A percentile compares a stretch with the other conserved stretches of the same genome.
Conservation (phyloP, 1,139 yeast genomes). For the Pichia sp. region DNA sequence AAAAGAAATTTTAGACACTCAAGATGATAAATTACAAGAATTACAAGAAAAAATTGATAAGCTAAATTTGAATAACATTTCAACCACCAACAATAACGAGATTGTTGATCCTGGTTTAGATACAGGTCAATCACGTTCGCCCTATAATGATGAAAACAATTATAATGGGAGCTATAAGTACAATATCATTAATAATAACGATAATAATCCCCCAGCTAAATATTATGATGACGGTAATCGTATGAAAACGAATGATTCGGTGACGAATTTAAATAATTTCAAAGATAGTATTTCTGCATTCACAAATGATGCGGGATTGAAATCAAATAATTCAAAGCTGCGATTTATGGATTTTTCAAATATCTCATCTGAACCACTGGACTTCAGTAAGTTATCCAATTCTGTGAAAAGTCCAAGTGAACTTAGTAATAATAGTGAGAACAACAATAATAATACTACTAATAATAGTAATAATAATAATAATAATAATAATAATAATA, state of each 20-base stretch:
- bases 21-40: slow-evolving; percentile 33
- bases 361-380: slow-evolving; percentile 8
- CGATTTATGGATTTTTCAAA: slow-evolving; percentile 14
- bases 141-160: background rate
- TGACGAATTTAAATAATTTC: slow-evolving; percentile 1
- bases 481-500: background rate
- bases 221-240: background rate
- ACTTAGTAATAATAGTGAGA: background rate
- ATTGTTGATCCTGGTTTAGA: background rate
- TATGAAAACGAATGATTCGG: background rate
- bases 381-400: slow-evolving; percentile 10
- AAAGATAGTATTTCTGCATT: slow-evolving; percentile 10
- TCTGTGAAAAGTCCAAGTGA: background rate
- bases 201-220: background rate
- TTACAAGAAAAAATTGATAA: slow-evolving; percentile 20
- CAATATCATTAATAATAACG: background rate
- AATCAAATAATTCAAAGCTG: slow-evolving; percentile 8
- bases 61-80: background rate
- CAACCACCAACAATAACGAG: background rate
- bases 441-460: background rate
- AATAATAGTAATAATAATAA: background rate
- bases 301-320: slow-evolving; percentile 3
- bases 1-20: slow-evolving; percentile 36
- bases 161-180: background rate
- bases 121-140: background rate